Conservation (phyloP, 139 green algal genomes). For the Ulvella scutata region DNA sequence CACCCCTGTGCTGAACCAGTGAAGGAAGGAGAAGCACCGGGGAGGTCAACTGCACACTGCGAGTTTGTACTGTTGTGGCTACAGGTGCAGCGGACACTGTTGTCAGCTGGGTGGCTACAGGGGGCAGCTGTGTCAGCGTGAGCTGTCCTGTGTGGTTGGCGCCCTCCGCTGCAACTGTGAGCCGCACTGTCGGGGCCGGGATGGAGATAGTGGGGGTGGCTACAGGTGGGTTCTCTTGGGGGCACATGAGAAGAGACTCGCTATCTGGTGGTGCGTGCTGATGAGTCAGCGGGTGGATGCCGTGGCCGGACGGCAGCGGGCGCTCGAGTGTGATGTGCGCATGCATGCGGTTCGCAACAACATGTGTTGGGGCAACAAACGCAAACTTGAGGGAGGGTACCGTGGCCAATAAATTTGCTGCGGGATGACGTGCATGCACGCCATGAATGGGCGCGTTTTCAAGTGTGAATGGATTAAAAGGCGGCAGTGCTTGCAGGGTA, state of each 20-base stretch:
- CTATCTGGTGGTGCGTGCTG: not conserved
- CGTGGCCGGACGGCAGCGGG: not conserved
- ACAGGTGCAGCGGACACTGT: not conserved
- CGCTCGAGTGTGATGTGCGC: not conserved
- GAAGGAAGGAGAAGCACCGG: not conserved
- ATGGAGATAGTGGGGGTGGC: not conserved
- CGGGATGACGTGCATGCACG: not conserved
- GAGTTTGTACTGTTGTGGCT: not conserved
- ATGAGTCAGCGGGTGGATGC: not conserved
- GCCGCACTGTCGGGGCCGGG: not conserved
- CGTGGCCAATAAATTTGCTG: not conserved
- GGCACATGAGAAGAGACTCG: not conserved
- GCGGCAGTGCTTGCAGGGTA: not conserved
- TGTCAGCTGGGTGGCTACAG: not conserved
- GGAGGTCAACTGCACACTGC: not conserved
- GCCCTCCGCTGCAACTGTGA: not conserved
- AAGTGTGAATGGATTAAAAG: not conserved
- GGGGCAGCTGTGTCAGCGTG: not conserved
- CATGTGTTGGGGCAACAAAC: not conserved
- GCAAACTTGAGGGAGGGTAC: not conserved
- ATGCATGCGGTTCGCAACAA: conserved; percentile 3
- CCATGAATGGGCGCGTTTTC: not conserved
- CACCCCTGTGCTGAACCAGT: no score
- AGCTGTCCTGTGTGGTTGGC: not conserved
- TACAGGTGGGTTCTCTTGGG: no score